Evolutionary conservation across 2,329 filamentous ascomycete genomes (phyloP).

Genomic region (Lecanicillium sp.): DNA sequence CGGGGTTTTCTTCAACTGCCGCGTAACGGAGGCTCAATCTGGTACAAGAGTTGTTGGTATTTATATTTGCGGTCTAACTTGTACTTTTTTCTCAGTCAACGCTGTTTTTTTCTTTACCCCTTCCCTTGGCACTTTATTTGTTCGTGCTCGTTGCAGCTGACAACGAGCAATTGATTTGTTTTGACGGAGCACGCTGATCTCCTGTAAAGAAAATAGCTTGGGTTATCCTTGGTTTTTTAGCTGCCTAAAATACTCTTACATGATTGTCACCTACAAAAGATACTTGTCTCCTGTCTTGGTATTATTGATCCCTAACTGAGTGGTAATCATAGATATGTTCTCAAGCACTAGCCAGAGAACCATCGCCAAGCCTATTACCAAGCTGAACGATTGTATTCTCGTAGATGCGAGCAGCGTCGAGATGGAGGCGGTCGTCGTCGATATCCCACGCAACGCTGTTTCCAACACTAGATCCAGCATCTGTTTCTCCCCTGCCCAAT

Average conservation of each 20-base stretch:
- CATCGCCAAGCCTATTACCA: slow-evolving; percentile 57
- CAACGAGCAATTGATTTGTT: slow-evolving; percentile 11
- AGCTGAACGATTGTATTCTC: slow-evolving; percentile 72
- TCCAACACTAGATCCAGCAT: slow-evolving; percentile 17
- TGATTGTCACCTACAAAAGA: too few relatives aligned
- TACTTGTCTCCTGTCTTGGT: too few relatives aligned
- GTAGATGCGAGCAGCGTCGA: slow-evolving; percentile 72
- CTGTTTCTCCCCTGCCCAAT: slow-evolving; percentile 21
- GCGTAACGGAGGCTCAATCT: slow-evolving; percentile 12
- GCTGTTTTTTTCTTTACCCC: slow-evolving; percentile 6
- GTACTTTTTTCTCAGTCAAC: slow-evolving; percentile 12
- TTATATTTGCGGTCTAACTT: slow-evolving; percentile 18
- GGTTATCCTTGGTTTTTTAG: not conserved
- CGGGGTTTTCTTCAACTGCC: slow-evolving; percentile 23
- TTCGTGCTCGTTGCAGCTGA: slow-evolving; percentile 4
- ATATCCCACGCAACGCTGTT: slow-evolving; percentile 32
- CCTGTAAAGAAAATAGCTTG: slow-evolving; percentile 2
- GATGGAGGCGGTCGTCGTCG: slow-evolving; percentile 48
- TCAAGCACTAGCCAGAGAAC: not conserved
- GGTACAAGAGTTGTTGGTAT: slow-evolving; percentile 14
- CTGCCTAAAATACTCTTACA: slow-evolving; percentile 2
- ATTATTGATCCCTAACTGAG: too few relatives aligned
- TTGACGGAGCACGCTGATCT: slow-evolving; percentile 7
- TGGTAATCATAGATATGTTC: not conserved
- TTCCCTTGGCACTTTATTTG: not conserved